phyloP scores from a whole-genome alignment of 495 filamentous ascomycete genomes.

The Trichodelitschia bisporula region DNA sequence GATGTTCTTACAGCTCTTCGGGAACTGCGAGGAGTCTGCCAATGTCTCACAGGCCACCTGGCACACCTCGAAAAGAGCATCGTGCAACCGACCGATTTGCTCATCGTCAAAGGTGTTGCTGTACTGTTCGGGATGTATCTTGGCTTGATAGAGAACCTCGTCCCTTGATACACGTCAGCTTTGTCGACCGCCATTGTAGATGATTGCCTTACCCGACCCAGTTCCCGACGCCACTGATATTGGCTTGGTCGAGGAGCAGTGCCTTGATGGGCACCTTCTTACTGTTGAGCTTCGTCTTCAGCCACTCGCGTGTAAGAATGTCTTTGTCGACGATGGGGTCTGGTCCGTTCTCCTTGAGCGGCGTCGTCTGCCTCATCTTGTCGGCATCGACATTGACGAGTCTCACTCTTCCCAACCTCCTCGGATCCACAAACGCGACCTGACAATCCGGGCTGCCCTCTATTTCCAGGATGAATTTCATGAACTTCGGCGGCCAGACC shows the following conservation, averaged over 20 bases:
- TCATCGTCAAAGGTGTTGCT: slow-evolving; percentile 52
- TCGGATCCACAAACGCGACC: slow-evolving; percentile 62
- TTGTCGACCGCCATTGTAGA: background rate
- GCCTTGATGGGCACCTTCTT: slow-evolving; percentile 73
- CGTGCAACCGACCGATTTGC: slow-evolving; percentile 47
- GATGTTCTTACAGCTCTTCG: slow-evolving; percentile 30
- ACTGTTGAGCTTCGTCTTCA: slow-evolving; percentile 37
- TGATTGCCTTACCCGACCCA: slow-evolving; percentile 53
- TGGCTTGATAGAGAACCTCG: slow-evolving; percentile 71
- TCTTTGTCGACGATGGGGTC: slow-evolving; percentile 75
- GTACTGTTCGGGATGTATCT: slow-evolving; percentile 78
- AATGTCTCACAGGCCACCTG: slow-evolving; percentile 50
- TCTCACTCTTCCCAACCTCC: slow-evolving; percentile 52
- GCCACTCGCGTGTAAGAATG: slow-evolving; percentile 44
- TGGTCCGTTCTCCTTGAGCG: slow-evolving; percentile 74
- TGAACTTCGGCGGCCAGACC: slow-evolving; percentile 72
- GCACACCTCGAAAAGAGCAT: slow-evolving; percentile 56
- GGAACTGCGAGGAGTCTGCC: slow-evolving; percentile 63
- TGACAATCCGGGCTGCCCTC: slow-evolving; percentile 32
- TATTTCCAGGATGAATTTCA: slow-evolving; percentile 62
- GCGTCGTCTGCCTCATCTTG: slow-evolving; percentile 49
- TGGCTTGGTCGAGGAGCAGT: slow-evolving; percentile 65
- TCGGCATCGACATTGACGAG: slow-evolving; percentile 57
- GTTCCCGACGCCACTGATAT: slow-evolving; percentile 82
- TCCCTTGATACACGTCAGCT: too few species aligned